Base-by-base conservation (phyloP, 1,139 yeast species). In the Saccharomycopsis hybrid region DNA sequence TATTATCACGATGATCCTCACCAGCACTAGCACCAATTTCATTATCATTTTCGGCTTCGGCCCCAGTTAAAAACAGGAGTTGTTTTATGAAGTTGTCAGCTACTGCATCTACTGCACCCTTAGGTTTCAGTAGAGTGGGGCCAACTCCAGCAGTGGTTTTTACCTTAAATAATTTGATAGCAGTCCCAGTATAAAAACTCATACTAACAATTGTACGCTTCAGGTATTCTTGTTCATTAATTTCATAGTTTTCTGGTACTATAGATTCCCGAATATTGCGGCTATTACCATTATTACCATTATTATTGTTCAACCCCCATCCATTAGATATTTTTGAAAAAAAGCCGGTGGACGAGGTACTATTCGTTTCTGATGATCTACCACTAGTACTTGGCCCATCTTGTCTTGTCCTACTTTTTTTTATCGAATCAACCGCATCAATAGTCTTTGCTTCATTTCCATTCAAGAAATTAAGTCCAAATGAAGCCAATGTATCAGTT, bases 141-240 rank as follows among this genome's bases (percentile, higher is more conserved):
- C 73, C 70, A 5, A 66, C 72, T n/a, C 64, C 65, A 2, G 64
- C 63, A 0, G 66, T 57, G 25, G 64, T 70, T 54, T 74, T 78
- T 18, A 85, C 69, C 43, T 70, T 72, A 68, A 89, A 88, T 36
- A 88, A 69, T 55, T 65, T 74, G 42, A 88, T 71, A 18, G 69
- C 61, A 0, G 95, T 83, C 2, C 78, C 78, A 13, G 72, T 69
- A 95, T 95, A 90, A 29, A 76, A 70, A 52, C 78, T 64, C 2
- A 65, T 28, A 9, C 30, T 28, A 5, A 31, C 33, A 3, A 48
- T 24, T 4, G 24, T 32, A 24, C 38, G 28, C 44, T 48, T 48
- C 3, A 45, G 24, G 18, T 44, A 25, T 38, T 48, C 51, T 4
- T 28, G 25, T 13, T 27, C 36, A 29, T 27, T 29, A 5, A 4